Base-by-base conservation (phyloP, 805 yeast species). In the Brettanomyces naardenensis region DNA sequence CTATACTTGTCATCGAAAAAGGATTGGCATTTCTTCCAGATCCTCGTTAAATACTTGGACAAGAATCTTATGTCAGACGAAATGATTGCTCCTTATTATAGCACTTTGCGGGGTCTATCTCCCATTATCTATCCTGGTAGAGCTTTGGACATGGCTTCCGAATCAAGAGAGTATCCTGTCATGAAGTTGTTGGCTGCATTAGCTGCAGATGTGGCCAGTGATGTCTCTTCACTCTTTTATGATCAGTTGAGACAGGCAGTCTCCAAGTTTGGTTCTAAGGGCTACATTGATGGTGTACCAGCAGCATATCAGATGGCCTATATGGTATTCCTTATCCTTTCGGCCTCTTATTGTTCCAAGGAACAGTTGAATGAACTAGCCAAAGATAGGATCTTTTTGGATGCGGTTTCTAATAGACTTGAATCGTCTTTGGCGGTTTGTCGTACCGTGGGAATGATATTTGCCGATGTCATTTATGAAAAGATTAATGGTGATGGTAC, bases 321-420 rank as follows among this genome's bases (percentile, higher is more conserved):
- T 26, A 73, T 88, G 0, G 68, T 64, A 28, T 53, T 72, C 4
- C 50, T 80, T 2, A 48, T 76, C 4, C 44, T 71, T 28, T 31
- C 71, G 30, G 20, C 65, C 14, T 41, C 47, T 1, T 49, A 55
- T 11, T 30, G 56, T 0, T 43, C 52, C 2, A 43, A 49, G 1
- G 47, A 43, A 0, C 45, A 53, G 17, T 43, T 67, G 0, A 32
- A 38, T 7, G 46, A 41, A 1, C 18, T 77, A 2, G 52, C 75
- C 4, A 53, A 49, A 10, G 58, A 66, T 6, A 38, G 58, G 2
- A 37, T 37, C 0, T 79, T 80, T 46, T 52, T 80, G 13, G 51
- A 61, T 19, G 67, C 75, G 0, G 64, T 82, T n/a, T 69, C 82
- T 0, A 58, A 65, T 36, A 62, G 80, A 27, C 61, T 82, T n/a